Base-by-base conservation (phyloP, 768 basidiomycete genomes). In the Paxillus rubicundulus region DNA sequence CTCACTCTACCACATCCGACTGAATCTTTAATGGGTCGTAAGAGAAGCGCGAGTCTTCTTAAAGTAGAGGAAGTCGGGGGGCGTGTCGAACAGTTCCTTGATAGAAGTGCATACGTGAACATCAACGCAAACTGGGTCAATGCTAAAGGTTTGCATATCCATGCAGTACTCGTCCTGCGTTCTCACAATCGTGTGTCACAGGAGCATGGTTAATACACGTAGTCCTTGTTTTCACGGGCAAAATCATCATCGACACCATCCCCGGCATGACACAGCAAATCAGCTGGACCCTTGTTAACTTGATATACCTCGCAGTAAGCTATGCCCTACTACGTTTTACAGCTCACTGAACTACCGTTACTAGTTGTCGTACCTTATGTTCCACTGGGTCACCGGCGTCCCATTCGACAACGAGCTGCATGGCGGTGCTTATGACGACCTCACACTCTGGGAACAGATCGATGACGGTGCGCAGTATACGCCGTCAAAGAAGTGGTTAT, bases 391-490 rank as follows among this genome's bases (percentile, higher is more conserved):
- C 45, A 98, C 94, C 9, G 96, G 96, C 49, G 93, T 96, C 39
- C 96, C 96, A 8, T 98, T 98, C 69, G 87, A 93, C 62, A 86
- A 83, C 51, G 85, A 89, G 54, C 74, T 87, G 40, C 89, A 92
- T 61, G 87, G 86, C 10, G 97, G 97, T 20, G 97, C 93, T 12
- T 99, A 96, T 72, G 97, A 98, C 68, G 92, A 98, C 62, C 80
- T 98, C 44, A 98, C 97, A 0, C 76, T 99, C 28, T 99, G 97
- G 97, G 97, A 99, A 67, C 97, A 99, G 77, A 99, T 99, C 45
- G 97, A 99, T 70, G 89, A 91, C 45, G 97, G 97, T 36, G 97
- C 95, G 1, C 97, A 98, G 64, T 97, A 98, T 71, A 99, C 97
- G 5, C 97, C 97, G 1, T 87, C 97, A 5, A 97, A 92, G 76